Evolutionary conservation across 1,284 basidiomycete species (phyloP).

Genomic region (Ganoderma lingzhi): DNA sequence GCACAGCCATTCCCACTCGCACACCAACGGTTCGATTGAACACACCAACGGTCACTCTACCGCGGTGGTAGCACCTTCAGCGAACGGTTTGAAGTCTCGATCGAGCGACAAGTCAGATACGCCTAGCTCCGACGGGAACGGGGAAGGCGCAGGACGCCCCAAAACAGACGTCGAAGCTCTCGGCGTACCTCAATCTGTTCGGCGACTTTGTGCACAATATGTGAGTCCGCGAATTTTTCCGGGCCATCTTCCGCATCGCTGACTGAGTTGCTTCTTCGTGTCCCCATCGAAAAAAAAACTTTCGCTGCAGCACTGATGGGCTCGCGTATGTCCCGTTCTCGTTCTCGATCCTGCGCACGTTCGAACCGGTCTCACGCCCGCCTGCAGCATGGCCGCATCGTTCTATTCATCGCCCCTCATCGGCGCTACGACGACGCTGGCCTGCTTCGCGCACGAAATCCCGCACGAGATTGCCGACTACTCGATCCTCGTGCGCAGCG

Average conservation of each 20-base stretch:
- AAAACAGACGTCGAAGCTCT: slow-evolving; percentile 75
- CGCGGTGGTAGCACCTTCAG: slow-evolving; percentile 42
- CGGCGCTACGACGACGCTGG: slow-evolving; percentile 89
- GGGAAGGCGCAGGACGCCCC: slow-evolving; percentile 42
- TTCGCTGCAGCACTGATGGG: slow-evolving; percentile 75
- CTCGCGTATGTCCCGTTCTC: slow-evolving; percentile 66
- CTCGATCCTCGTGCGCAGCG: slow-evolving; percentile 87
- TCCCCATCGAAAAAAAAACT: slow-evolving; percentile 1
- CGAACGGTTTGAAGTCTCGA: slow-evolving; percentile 45
- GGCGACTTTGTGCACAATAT: slow-evolving; percentile 92
- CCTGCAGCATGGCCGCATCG: slow-evolving; percentile 82
- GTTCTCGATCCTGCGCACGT: slow-evolving; percentile 25
- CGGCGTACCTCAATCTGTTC: slow-evolving; percentile 90
- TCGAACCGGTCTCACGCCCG: slow-evolving; percentile 20
- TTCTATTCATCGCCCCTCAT: slow-evolving; percentile 91
- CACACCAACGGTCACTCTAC: slow-evolving; percentile 41
- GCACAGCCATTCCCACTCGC: slow-evolving; percentile 66
- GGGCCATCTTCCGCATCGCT: slow-evolving; percentile 3
- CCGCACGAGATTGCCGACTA: slow-evolving; percentile 94
- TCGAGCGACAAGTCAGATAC: slow-evolving; percentile 35
- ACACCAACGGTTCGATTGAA: slow-evolving; percentile 38
- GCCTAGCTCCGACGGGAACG: slow-evolving; percentile 32
- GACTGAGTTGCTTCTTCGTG: slow-evolving; percentile 20
- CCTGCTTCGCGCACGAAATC: slow-evolving; percentile 92
- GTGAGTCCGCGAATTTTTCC: slow-evolving; percentile 49